Base-by-base conservation (phyloP, 192 early-diverging fungal genomes). In the Backusella luteola region DNA sequence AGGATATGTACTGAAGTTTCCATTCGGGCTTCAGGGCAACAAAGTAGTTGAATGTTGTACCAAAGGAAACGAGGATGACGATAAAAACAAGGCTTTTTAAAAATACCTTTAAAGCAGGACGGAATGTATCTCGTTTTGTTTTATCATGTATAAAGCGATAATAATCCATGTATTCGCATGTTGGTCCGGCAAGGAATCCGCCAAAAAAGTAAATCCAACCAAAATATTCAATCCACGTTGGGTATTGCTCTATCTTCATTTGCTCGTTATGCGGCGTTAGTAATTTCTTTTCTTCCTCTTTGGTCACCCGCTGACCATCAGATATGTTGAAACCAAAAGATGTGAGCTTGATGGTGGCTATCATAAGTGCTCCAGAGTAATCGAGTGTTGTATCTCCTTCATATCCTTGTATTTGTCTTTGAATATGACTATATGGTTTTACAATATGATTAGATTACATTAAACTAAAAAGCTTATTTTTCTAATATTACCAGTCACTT, bases 281-380 rank as follows among this genome's bases (percentile, higher is more conserved):
- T 6, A 35, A 35, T 11, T 67, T 67, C 34, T 26, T 67, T 67
- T 67, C 34, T 67, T 67, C 21, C 29, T 29, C 66, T 34, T 49
- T 49, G 15, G 56, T 63, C 23, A 29, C 14, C 23, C 23, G 21
- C 15, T 49, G 46, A 63, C 56, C 56, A 63, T 63, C 56, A 85
- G 56, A 11, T 9, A 94, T 89, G 70, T 89, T 90, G 82, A 93
- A 98, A 0, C 94, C 95, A 86, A 94, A 95, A n/a, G 92, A 91
- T 21, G 95, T 93, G 63, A 96, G 79, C 77, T 97, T 97, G 73
- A 97, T 96, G 23, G 95, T 92, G 67, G 96, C 83, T n/a, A 98
- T 89, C 97, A 99, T 99, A 84, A 96, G 93, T 0, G 96, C 94
- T 19, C 94, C 94, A 12, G 97, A 94, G 67, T 93, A 86, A 85